Evolutionary conservation across 2,329 filamentous ascomycete genomes (phyloP), one percentile per base, ranked within the genome.

Genomic region (Cytospora chrysosperma): DNA sequence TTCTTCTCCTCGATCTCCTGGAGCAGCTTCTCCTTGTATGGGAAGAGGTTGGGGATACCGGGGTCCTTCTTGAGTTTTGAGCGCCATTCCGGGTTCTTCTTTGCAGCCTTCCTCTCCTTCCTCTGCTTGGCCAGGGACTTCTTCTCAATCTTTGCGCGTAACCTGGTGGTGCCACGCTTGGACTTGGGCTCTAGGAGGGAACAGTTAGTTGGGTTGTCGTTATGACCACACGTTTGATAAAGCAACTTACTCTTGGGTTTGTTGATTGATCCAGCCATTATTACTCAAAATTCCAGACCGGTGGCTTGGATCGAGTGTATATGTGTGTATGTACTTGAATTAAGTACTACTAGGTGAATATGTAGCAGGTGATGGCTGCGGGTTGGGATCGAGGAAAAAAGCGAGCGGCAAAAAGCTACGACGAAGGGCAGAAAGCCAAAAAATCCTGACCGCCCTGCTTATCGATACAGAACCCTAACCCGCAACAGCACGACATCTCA

Each of bases 51-150:
- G 49, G 95, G 95, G 67, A 99, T 97, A 56, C 95, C 95, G 27
- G 94, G 95, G 72, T 99, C 95, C 81, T 98, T 99, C 86, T 97
- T 98, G 70, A 97, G 76, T 76, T 93, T 91, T 65, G 92, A 93
- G 70, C 91, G 88, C 93, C 95, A 98, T 91, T 97, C 88, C 37
- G 95, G 94, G 76, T 97, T 97, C 86, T 96, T 93, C 82, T 97
- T 98, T 62, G 90, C 92, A 62, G 88, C 82, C 82, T 97, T 98
- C 74, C 88, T 89, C 67, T 88, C 81, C 79, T 99, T 99, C 75
- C 88, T 88, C 79, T 97, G 92, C 82, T 99, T 99, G 67, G 91
- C 88, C 50, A 86, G 86, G 59, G 93, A 92, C 26, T 91, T 89
- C 79, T 99, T 99, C 75, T 97, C 87, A 77, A 99, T 98, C 80